Evolutionary conservation across 202 grass and related monocot species (phyloP).

Genomic region (Brachypodium distachyon): DNA sequence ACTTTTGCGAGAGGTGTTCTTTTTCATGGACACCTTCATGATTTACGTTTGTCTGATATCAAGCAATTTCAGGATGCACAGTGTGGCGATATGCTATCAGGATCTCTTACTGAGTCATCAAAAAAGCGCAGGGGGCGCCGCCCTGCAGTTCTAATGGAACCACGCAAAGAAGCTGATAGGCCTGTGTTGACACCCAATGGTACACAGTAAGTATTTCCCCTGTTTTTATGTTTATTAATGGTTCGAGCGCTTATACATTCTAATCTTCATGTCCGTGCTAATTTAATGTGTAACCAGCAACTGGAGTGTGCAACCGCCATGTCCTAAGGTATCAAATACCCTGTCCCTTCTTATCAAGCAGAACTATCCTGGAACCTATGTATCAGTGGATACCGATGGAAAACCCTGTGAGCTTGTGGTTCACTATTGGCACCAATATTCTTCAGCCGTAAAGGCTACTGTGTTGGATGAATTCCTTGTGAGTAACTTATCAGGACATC

Average conservation of each 20-base stretch:
- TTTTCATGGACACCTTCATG: not conserved
- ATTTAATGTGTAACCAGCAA: conserved; percentile 12
- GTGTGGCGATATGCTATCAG: conserved; percentile 1
- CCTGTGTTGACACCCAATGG: conserved; percentile 32
- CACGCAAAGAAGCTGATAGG: conserved; percentile 22
- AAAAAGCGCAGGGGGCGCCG: conserved; percentile 21
- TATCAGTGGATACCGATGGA: conserved; percentile 19
- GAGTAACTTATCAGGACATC: conserved; percentile 21
- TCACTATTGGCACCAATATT: conserved; percentile 33
- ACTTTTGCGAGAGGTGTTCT: not conserved
- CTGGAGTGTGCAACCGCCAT: conserved; percentile 25
- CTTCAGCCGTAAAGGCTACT: conserved; percentile 16
- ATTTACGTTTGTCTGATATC: conserved; percentile 3
- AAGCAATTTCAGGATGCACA: conserved; percentile 21
- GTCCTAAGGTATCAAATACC: conserved; percentile 28
- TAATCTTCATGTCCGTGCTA: not conserved
- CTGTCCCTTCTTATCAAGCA: conserved; percentile 39
- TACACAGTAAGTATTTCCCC: conserved; percentile 21
- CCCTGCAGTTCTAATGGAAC: conserved; percentile 36
- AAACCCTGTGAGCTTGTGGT: conserved; percentile 29
- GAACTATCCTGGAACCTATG: conserved; percentile 32
- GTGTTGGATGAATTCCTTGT: conserved; percentile 42
- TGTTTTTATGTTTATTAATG: not conserved
- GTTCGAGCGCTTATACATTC: not conserved
- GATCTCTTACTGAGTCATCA: conserved; percentile 4